These are phyloP conservation scores for Verruconis gallopava DNA, from an alignment of 2,329 filamentous ascomycete species.

Conservation along the genomic window DNA sequence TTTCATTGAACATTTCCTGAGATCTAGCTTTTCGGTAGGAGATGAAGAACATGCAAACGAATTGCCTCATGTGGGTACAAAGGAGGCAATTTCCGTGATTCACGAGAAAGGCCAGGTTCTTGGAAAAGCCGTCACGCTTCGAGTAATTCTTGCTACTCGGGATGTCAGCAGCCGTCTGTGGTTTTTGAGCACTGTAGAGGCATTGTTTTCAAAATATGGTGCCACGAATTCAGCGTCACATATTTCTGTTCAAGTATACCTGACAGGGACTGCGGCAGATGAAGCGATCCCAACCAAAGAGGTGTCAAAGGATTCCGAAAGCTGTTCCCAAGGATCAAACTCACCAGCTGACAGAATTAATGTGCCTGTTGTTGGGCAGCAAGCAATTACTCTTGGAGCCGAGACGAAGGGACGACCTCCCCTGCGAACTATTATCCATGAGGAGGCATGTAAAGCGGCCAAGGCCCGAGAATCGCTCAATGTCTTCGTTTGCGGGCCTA, in stretches of 20 bases:
- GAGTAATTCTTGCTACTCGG: slow-evolving; percentile 25
- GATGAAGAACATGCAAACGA: slow-evolving; percentile 6
- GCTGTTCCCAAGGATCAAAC: slow-evolving; percentile 13
- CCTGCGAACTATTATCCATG: slow-evolving; percentile 18
- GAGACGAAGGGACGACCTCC: slow-evolving; percentile 22
- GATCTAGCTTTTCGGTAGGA: background rate
- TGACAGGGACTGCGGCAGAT: slow-evolving; percentile 17
- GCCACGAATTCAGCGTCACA: slow-evolving; percentile 10
- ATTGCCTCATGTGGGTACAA: background rate
- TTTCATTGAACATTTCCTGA: background rate
- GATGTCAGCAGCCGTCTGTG: slow-evolving; percentile 23
- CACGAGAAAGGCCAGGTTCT: background rate
- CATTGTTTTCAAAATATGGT: slow-evolving; percentile 17
- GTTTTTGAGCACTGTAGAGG: slow-evolving; percentile 22
- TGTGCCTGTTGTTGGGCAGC: slow-evolving; percentile 1
- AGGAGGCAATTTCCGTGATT: background rate
- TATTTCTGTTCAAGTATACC: slow-evolving; percentile 16
- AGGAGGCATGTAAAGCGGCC: slow-evolving; percentile 14
- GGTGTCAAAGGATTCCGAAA: background rate
- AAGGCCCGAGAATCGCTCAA: slow-evolving; percentile 15
- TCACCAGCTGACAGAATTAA: slow-evolving; percentile 17
- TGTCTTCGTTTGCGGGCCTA: slow-evolving; percentile 33
- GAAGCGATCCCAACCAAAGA: slow-evolving; percentile 2
- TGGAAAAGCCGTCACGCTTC: slow-evolving; percentile 9
- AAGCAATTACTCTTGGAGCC: slow-evolving; percentile 13